Conservation (phyloP, 2,329 filamentous ascomycete genomes). For the Orbilia brochopaga region DNA sequence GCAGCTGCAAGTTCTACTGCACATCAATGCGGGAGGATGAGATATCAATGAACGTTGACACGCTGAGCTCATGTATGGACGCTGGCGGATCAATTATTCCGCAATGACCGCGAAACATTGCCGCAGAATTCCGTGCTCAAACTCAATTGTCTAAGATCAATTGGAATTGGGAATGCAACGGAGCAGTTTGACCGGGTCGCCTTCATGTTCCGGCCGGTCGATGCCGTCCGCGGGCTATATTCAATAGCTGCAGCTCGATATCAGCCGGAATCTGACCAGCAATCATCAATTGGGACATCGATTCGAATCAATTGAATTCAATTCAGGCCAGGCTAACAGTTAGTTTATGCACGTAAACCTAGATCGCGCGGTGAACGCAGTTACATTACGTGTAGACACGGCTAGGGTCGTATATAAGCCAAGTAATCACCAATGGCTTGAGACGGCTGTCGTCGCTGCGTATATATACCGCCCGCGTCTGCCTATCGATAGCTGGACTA, state of each 20-base stretch:
- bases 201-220: constrained; percentile 27
- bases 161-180: constrained; percentile 19
- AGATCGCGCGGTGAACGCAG: no score
- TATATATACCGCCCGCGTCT: not conserved
- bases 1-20: no score
- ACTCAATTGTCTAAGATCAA: not conserved
- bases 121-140: not conserved
- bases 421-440: not conserved
- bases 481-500: no score
- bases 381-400: no score
- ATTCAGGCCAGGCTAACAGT: not conserved
- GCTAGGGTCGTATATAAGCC: not conserved
- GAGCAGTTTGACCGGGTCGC: constrained; percentile 9
- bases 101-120: no score
- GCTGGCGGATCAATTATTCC: no score
- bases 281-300: not conserved
- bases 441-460: not conserved
- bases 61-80: no score
- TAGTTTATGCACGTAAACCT: no score
- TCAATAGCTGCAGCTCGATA: constrained; percentile 31
- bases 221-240: constrained; percentile 30
- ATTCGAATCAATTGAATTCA: not conserved
- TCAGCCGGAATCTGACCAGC: constrained; percentile 37
- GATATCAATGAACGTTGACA: not conserved
- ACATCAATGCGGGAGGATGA: not conserved